These are phyloP conservation scores for Candida broadrunensis DNA, from an alignment of 805 yeast species.

Conservation along the genomic window DNA sequence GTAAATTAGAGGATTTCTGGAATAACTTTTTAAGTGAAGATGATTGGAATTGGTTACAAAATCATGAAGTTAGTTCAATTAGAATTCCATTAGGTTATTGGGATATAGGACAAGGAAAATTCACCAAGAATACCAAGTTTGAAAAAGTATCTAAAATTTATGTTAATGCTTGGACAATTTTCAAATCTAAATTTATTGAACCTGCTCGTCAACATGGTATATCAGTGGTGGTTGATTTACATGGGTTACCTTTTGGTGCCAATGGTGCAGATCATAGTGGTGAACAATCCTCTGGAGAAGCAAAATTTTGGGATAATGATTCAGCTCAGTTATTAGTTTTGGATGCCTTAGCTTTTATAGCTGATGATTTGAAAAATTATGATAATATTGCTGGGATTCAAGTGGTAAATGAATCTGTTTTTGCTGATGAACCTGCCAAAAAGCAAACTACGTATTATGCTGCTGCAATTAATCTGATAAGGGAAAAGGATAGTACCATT, in stretches of 20 bases:
- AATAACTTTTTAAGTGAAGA: slow-evolving; percentile 52
- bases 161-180: slow-evolving; percentile 66
- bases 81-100: slow-evolving; percentile 92
- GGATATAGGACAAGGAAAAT: slow-evolving; percentile 68
- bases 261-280: slow-evolving; percentile 87
- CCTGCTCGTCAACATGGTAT: slow-evolving; percentile 63
- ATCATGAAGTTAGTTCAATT: slow-evolving; percentile 70
- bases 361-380: slow-evolving; percentile 49
- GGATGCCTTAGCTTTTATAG: slow-evolving; percentile 56
- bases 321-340: slow-evolving; percentile 44
- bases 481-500: slow-evolving; percentile 49
- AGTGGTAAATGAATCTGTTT: slow-evolving; percentile 80
- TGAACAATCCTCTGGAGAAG: slow-evolving; percentile 43
- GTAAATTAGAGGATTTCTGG: slow-evolving; percentile 66
- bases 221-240: slow-evolving; percentile 78
- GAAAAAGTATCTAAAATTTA: slow-evolving; percentile 52
- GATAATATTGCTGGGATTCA: slow-evolving; percentile 83
- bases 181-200: slow-evolving; percentile 49
- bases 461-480: slow-evolving; percentile 59
- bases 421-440: slow-evolving; percentile 43
- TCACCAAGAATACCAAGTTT: slow-evolving; percentile 61
- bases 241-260: slow-evolving; percentile 92
- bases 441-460: slow-evolving; percentile 58
- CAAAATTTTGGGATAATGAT: slow-evolving; percentile 62
- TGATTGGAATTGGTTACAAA: slow-evolving; percentile 77